Base-by-base conservation (phyloP, 2,329 filamentous ascomycete species). In the Aspergillus sp. region DNA sequence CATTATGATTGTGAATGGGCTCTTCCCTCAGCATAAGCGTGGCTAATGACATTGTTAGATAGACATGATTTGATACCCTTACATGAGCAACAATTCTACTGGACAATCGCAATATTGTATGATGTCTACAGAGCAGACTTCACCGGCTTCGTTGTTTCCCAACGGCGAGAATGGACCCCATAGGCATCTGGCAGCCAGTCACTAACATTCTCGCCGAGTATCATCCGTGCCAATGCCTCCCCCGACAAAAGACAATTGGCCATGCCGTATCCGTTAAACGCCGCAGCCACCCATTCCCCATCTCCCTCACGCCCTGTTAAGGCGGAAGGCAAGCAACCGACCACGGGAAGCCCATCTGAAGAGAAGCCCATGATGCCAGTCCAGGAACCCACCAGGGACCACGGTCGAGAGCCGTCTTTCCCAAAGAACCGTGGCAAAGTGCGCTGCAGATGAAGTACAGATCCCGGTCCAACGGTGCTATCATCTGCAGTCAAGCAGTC, bases 261-360 rank as follows among this genome's bases (percentile, higher is more conserved):
- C 78, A 81, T 81, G 0, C 77, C 75, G 52, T 81, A 74, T 1
- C 78, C 78, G 50, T 80, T 76, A 44, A 81, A 81, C 7, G 72
- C 68, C 2, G 70, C 74, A n/a, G 65, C 67, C 2, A 77, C 58
- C 69, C 72, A 82, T 36, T 57, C 53, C 11, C 45, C 45, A 1
- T 38, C 29, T 2, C 48, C 42, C 5, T 17, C 16, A 6, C 48
- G 32, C 4, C 36, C 42, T 4, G 25, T 79, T 39, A 10, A 63
- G 55, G 26, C 50, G 32, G 34, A 53, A 1, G 66, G 64, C 33
- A 66, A 59, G 2, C 53, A 45, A 1, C 75, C 75, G 29, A 81
- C 63, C 37, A 69, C 58, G 0, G 70, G 71, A 15, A 64, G 42
- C 1, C 63, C 66, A 45, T 74, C 70, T 1, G 59, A 52, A 1